Evolutionary conservation across 2,329 filamentous ascomycete species (phyloP).

Genomic region (Fusarium veterinarium): DNA sequence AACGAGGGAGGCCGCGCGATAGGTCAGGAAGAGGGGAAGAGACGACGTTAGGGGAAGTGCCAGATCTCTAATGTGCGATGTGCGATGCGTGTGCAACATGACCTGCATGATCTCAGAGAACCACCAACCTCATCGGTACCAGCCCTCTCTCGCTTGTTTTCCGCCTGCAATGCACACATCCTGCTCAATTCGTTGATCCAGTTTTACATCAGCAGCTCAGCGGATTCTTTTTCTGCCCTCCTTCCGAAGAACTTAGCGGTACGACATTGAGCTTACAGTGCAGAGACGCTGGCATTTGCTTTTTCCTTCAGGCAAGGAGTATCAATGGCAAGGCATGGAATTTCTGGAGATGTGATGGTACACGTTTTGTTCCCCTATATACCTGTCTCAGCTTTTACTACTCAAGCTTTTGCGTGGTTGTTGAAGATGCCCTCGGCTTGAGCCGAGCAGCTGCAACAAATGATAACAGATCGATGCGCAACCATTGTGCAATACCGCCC

Average conservation of each 20-base stretch:
- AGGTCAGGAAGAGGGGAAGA: conserved; percentile 20
- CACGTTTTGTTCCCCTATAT: neutral
- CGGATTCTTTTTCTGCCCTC: neutral
- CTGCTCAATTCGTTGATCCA: conserved; percentile 15
- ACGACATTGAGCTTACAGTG: neutral
- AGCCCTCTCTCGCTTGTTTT: conserved; percentile 45
- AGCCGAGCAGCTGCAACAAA: conserved; percentile 31
- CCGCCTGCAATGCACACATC: conserved; percentile 28
- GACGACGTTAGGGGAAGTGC: conserved; percentile 36
- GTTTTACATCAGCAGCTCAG: neutral
- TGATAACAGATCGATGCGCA: conserved; percentile 8
- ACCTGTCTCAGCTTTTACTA: conserved; percentile 16
- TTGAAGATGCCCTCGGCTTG: conserved; percentile 28
- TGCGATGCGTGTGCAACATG: conserved; percentile 39
- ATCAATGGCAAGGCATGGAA: conserved; percentile 1
- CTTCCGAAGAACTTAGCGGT: conserved; percentile 13
- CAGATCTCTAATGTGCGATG: conserved; percentile 44
- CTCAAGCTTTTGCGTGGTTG: conserved; percentile 13
- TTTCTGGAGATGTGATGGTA: neutral
- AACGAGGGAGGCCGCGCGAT: conserved; percentile 26
- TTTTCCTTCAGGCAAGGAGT: conserved; percentile 2
- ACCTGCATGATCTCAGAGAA: conserved; percentile 46
- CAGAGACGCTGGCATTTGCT: neutral
- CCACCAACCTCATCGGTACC: conserved; percentile 40
- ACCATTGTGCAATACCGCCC: conserved; percentile 30